Evolutionary conservation across 805 yeast species (phyloP), one percentile per base, ranked within the genome.

Genomic region (Schizosaccharomyces japonicus): DNA sequence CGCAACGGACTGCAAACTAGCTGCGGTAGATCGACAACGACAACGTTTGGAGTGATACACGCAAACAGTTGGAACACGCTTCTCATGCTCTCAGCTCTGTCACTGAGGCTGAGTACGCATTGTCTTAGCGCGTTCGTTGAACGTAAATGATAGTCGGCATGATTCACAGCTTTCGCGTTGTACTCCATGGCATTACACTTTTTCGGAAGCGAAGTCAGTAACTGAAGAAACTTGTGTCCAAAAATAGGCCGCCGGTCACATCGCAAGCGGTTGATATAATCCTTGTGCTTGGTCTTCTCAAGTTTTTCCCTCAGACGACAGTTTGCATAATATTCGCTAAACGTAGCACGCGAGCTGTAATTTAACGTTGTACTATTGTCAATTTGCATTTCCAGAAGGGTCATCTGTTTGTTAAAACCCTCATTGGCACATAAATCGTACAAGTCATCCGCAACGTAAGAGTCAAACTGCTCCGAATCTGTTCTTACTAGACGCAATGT

Each of bases 31-130:
- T 84, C 87, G 47, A 80, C 66, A 1, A 82, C 70, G 2, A 84
- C 92, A 3, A 74, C 94, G 2, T 76, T 66, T 0, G 99, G 98
- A 0, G 96, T 90, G 3, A 87, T 71, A 52, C 81, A 87, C 0
- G 93, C 81, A 61, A 69, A 90, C 51, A 78, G 75, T 39, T 80
- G 82, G 50, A 87, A 70, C 0, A 65, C 57, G 30, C 71, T 74
- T 7, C 63, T 58, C 66, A 76, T 65, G 13, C 48, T 44, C 5
- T 49, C 52, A 29, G 62, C 60, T 3, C 65, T 59, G 31, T 63
- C 60, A 1, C 53, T 49, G 2, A 68, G 46, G 0, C 55, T 36
- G 19, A 42, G 34, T 27, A 54, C 46, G 47, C 54, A 39, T 17
- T 42, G 25, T 5, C 47, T 21, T 4, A 45, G 15, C 28, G 23